phyloP scores from a whole-genome alignment of 371 early-diverging fungal species.

The Actinomortierella wolfii region DNA sequence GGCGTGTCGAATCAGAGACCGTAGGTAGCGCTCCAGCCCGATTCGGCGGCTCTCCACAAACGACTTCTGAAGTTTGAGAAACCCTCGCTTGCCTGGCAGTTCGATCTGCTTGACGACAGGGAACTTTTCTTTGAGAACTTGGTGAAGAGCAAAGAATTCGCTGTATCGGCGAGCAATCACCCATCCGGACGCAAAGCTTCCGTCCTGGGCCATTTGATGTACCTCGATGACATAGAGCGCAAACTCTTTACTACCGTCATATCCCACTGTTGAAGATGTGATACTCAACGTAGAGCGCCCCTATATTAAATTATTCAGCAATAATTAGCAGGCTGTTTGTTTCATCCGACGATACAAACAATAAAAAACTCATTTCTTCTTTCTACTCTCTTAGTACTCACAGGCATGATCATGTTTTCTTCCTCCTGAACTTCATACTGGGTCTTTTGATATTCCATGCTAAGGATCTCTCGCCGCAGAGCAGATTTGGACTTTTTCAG shows the following conservation, averaged over 20 bases:
- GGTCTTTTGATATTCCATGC: constrained; percentile 68
- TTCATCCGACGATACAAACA: not conserved
- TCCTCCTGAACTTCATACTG: constrained; percentile 67
- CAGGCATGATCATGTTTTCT: constrained; percentile 71
- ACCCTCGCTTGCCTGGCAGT: constrained; percentile 76
- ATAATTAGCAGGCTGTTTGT: not conserved
- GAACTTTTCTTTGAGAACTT: constrained; percentile 60
- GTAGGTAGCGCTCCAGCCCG: constrained; percentile 74
- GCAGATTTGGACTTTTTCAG: constrained; percentile 62
- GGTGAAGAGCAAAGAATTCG: constrained; percentile 83
- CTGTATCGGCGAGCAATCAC: constrained; percentile 78
- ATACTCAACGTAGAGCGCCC: constrained; percentile 65
- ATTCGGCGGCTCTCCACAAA: constrained; percentile 74
- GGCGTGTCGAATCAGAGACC: constrained; percentile 58
- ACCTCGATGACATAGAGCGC: constrained; percentile 82
- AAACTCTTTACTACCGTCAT: constrained; percentile 65
- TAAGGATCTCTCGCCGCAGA: constrained; percentile 62
- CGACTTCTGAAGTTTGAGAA: constrained; percentile 60
- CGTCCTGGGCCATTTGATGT: constrained; percentile 62
- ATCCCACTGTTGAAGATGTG: constrained; percentile 60
- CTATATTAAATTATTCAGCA: constrained; percentile 30
- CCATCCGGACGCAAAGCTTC: constrained; percentile 72
- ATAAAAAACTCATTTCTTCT: not conserved
- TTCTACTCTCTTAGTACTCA: constrained; percentile 28
- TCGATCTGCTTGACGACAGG: constrained; percentile 67